A percentile compares a stretch with the other conserved stretches of the same genome.
phyloP scores from a whole-genome alignment of 768 basidiomycete genomes.

The Calocybe gangraenosa region DNA sequence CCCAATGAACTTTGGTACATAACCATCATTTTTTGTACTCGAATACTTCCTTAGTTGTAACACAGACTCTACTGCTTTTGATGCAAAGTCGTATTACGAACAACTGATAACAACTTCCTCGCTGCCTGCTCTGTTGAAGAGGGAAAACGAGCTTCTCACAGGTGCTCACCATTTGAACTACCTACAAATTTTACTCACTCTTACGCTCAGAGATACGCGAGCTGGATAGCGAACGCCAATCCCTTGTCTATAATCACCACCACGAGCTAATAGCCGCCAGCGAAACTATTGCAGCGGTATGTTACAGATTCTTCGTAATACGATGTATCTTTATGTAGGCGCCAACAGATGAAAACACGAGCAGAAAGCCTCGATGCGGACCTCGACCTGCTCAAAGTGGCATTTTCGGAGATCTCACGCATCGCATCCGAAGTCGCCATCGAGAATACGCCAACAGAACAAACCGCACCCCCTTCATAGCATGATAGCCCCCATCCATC shows the following conservation, averaged over 20 bases:
- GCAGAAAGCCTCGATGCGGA: constrained; percentile 85
- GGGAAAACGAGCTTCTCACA: constrained; percentile 76
- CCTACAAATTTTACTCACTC: background rate
- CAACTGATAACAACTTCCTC: constrained; percentile 81
- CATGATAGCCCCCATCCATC: too few species aligned
- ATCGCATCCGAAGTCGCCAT: constrained; percentile 64
- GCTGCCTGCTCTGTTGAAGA: constrained; percentile 66
- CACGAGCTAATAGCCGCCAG: constrained; percentile 93
- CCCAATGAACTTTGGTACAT: constrained; percentile 77
- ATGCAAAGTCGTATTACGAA: constrained; percentile 81
- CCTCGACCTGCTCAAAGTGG: constrained; percentile 72
- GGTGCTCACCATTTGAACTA: constrained; percentile 34
- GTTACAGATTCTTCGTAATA: constrained; percentile 17
- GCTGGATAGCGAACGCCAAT: constrained; percentile 84
- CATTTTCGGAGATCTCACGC: constrained; percentile 85
- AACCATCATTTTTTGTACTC: too few species aligned
- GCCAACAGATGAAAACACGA: constrained; percentile 76
- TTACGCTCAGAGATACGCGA: constrained; percentile 71
- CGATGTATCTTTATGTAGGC: background rate
- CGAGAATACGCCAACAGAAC: constrained; percentile 27
- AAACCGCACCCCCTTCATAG: background rate
- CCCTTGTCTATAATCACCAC: constrained; percentile 92
- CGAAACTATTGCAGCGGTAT: constrained; percentile 83
- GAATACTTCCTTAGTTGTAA: background rate
- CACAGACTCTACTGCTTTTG: constrained; percentile 76